Base-by-base conservation (phyloP, 2,329 filamentous ascomycete species). In the Colletotrichum scovillei region DNA sequence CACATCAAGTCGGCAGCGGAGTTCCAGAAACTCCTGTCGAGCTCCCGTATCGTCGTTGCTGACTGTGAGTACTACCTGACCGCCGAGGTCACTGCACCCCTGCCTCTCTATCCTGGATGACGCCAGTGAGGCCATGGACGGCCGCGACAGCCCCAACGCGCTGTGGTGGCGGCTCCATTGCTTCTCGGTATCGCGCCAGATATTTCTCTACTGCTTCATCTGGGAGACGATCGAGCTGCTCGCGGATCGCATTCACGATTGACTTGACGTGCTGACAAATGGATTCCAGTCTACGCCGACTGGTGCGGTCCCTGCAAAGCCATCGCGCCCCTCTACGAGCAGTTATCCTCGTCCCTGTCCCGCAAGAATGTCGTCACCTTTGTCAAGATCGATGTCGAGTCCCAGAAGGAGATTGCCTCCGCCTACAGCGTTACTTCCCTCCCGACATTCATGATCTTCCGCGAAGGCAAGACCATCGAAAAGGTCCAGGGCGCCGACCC, bases 381-480 rank as follows among this genome's bases (percentile, higher is more conserved):
- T 82, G 91, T 91, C 81, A 98, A 97, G 86, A 89, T 98, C 85
- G 92, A 98, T 86, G 93, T 91, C 74, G 95, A 98, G 77, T 83
- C 88, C 63, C 93, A 97, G 81, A 87, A 91, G 78, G 91, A 94
- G 49, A 90, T 98, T 75, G 91, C 94, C 19, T 81, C 89, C 73
- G 90, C 91, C 76, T 97, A 97, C 84, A 86, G 87, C 76, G 88
- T 98, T 79, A 92, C 91, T 24, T 89, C 90, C 83, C 92, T 96
- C 80, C 97, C 97, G 9, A 97, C 95, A n/a, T 98, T 98, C 82
- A 89, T 98, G 79, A 89, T 98, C 78, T 97, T 94, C 86, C 92
- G 93, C 78, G 89, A 93, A 79, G 92, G 92, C 77, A 87, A 90
- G 75, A 85, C 91, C 69, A 88, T 91, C 59, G 89, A 93, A 65